phyloP scores from a whole-genome alignment of 2,329 filamentous ascomycete species.

The Venturia effusa region DNA sequence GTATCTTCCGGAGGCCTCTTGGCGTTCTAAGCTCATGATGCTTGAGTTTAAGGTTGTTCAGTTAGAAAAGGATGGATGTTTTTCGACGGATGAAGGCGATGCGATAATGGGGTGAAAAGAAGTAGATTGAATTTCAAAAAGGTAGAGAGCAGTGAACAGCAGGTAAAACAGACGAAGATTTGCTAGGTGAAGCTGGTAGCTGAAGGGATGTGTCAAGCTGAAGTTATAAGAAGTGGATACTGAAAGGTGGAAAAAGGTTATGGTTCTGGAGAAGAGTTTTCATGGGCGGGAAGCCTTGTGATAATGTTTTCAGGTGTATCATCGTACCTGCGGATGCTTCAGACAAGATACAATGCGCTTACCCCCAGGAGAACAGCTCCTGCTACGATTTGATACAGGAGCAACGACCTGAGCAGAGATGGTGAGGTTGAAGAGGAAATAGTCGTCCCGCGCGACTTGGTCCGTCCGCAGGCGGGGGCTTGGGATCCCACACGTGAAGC shows the following conservation, averaged over 20 bases:
- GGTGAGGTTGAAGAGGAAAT: background rate
- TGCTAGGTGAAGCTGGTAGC: background rate
- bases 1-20: background rate
- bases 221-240: background rate
- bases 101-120: background rate
- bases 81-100: background rate
- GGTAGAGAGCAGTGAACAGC: background rate
- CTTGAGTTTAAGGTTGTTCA: background rate
- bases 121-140: background rate
- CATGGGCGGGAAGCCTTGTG: background rate
- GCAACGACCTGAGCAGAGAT: background rate
- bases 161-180: background rate
- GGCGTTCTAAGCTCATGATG: background rate
- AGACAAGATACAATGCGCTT: background rate
- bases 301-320: background rate
- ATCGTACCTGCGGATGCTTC: background rate
- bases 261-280: no score
- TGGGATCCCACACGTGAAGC: no score
- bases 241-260: background rate
- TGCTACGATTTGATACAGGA: background rate
- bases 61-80: background rate
- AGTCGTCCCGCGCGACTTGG: background rate
- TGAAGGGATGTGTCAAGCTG: background rate
- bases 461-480: no score
- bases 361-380: background rate